phyloP scores from a whole-genome alignment of 441 rosid genomes.

The Brassica hybrid region DNA sequence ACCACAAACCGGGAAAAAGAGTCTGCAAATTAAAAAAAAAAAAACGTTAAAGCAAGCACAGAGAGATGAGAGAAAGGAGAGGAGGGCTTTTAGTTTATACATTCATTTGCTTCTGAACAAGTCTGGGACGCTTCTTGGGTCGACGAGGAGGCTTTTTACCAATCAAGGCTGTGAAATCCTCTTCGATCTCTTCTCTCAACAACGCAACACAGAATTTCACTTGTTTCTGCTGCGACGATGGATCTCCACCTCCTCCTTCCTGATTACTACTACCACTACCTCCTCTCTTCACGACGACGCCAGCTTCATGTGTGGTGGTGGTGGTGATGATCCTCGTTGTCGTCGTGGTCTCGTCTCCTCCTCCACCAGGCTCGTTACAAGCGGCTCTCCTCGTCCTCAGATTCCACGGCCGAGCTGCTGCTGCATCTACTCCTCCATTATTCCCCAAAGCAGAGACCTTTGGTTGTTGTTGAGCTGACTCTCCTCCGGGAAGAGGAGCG shows the following conservation, averaged over 20 bases:
- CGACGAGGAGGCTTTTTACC: too few relatives aligned
- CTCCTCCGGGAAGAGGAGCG: background rate
- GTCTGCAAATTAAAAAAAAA: slow-evolving; percentile 47
- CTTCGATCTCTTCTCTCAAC: too few relatives aligned
- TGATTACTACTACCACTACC: too few relatives aligned
- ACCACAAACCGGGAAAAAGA: slow-evolving; percentile 66
- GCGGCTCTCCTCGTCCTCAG: slow-evolving; percentile 70
- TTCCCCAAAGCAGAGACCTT: too few relatives aligned
- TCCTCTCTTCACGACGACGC: slow-evolving; percentile 22
- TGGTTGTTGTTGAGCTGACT: background rate
- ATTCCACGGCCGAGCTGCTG: slow-evolving; percentile 59
- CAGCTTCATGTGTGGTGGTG: background rate
- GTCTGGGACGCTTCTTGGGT: too few relatives aligned
- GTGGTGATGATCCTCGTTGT: background rate
- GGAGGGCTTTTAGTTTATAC: too few relatives aligned
- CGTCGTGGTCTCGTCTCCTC: slow-evolving; percentile 14
- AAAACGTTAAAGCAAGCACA: background rate
- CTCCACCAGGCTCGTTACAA: slow-evolving; percentile 46
- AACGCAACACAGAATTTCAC: too few relatives aligned
- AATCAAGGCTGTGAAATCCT: too few relatives aligned
- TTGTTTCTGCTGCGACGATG: background rate
- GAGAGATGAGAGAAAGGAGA: too few relatives aligned
- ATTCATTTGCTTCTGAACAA: too few relatives aligned
- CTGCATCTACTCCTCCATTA: too few relatives aligned
- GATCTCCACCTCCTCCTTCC: too few relatives aligned